These are phyloP conservation scores for Aphanomyces euteiches DNA, from an alignment of 352 stramenopile species.

Conservation along the genomic window DNA sequence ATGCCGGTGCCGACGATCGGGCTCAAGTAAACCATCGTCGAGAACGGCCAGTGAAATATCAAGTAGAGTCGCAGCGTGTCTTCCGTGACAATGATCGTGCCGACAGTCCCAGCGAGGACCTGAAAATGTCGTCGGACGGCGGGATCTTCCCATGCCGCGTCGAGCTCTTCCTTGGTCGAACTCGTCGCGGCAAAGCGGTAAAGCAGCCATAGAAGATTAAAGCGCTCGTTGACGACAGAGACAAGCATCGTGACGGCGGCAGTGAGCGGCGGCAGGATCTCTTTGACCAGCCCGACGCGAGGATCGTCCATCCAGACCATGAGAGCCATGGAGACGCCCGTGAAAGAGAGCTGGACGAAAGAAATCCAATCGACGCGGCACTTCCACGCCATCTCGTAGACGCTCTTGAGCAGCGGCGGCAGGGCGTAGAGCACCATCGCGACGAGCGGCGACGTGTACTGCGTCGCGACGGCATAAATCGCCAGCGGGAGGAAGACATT, in stretches of 20 bases:
- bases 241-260: background rate
- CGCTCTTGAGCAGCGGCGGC: constrained; percentile 4
- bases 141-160: background rate
- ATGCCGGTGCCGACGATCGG: constrained; percentile 2
- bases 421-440: constrained; percentile 19
- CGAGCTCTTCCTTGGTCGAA: background rate
- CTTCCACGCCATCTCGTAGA: constrained; percentile 12
- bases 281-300: constrained; percentile 11
- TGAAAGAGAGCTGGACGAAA: background rate
- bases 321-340: background rate
- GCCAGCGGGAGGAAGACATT: constrained; percentile 4
- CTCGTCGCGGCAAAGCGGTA: background rate
- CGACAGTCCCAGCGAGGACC: background rate
- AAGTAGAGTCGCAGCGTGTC: constrained; percentile 8
- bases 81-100: constrained; percentile 6
- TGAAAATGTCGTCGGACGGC: constrained; percentile 14
- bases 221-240: background rate
- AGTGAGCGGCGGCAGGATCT: background rate
- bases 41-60: background rate
- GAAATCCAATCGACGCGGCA: constrained; percentile 8
- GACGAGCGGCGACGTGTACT: constrained; percentile 10
- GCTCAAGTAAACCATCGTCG: constrained; percentile 8
- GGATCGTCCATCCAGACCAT: constrained; percentile 15
- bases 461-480: constrained; percentile 2
- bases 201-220: constrained; percentile 16